Base-by-base conservation (phyloP, 148 eudicot genomes). In the Chenopodium quinoa region DNA sequence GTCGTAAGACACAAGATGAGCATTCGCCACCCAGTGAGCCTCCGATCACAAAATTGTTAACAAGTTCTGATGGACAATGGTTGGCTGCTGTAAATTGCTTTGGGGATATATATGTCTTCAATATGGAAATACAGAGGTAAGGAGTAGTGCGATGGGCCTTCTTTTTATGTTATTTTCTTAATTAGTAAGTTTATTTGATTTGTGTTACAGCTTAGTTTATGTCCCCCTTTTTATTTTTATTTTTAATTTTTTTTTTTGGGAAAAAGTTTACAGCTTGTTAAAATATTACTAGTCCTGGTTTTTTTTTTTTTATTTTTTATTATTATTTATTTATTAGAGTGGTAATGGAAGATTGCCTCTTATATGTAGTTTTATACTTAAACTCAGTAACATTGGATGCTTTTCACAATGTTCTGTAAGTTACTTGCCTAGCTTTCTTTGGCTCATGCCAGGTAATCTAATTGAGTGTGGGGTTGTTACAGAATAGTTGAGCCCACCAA, bases 51-150 rank as follows among this genome's bases (percentile, higher is more conserved):
- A 95, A 85, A 76, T 84, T 93, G 88, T 93, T 89, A 82, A 86
- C 87, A 56, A 95, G 99, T 88, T 83, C 83, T 81, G 97, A 95
- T 87, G 99, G 92, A 56, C 97, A 95, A 88, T 95, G 99, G 99
- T 80, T 95, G 84, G 95, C 99, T 74, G 97, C 97, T 78, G 82
- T 90, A 40, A 95, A 95, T 86, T 93, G 95, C 83, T 92, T 91
- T 74, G 99, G 99, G 56, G 98, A 93, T 86, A 81, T 93, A 68
- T 95, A 93, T 78, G 73, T 95, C 37, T 95, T 93, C 88, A 92
- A 95, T 87, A 85, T 93, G 82, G 97, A 95, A 84, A 88, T 85
- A 52, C 88, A 86, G 78, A 91, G 99, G 98, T 95, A 82, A 23
- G 84, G n/a, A 73, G 52, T 8, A 74, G 62, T 74, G 76, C 2